Percentiles rank a stretch among this genome's conserved stretches.
These are phyloP conservation scores for Viola pubescens DNA, from an alignment of 441 rosid genomes.

Conservation along the genomic window DNA sequence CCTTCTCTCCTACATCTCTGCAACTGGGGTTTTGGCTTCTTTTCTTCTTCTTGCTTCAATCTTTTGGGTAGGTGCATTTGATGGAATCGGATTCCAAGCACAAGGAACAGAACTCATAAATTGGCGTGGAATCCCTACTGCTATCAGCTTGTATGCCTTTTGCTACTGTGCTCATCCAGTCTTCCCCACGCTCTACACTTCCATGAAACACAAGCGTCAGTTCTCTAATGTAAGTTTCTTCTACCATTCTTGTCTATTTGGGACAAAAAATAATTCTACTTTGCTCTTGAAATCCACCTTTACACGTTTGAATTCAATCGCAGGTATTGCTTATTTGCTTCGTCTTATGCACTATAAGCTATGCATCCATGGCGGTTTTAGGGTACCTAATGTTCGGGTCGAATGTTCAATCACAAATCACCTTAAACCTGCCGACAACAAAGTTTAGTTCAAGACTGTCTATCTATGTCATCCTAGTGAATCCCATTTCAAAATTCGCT, in stretches of 20 bases:
- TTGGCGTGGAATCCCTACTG: conserved; percentile 54
- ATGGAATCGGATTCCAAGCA: conserved; percentile 62
- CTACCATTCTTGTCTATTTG: background rate
- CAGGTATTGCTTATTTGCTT: conserved; percentile 79
- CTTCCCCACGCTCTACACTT: conserved; percentile 74
- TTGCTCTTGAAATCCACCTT: background rate
- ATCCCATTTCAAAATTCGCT: conserved; percentile 77
- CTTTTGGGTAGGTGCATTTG: conserved; percentile 56
- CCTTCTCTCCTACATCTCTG: conserved; percentile 76
- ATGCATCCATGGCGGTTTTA: conserved; percentile 72
- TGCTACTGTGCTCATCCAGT: conserved; percentile 92
- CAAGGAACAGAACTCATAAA: conserved; percentile 33
- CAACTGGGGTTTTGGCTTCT: conserved; percentile 84
- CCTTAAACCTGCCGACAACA: conserved; percentile 56
- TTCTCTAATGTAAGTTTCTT: conserved; percentile 57
- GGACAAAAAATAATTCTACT: background rate
- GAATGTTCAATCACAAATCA: conserved; percentile 58
- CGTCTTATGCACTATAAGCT: conserved; percentile 47
- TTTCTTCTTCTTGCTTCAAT: conserved; percentile 56
- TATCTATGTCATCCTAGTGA: conserved; percentile 68
- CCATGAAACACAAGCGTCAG: conserved; percentile 69
- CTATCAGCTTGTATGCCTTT: conserved; percentile 75
- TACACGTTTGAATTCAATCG: background rate
- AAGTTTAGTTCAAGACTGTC: conserved; percentile 64
- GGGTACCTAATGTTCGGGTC: conserved; percentile 88